Percentiles rank a stretch among this genome's conserved stretches.
Evolutionary conservation across 176 grass and related monocot genomes (phyloP).

Genomic region (Panicum miliaceum): DNA sequence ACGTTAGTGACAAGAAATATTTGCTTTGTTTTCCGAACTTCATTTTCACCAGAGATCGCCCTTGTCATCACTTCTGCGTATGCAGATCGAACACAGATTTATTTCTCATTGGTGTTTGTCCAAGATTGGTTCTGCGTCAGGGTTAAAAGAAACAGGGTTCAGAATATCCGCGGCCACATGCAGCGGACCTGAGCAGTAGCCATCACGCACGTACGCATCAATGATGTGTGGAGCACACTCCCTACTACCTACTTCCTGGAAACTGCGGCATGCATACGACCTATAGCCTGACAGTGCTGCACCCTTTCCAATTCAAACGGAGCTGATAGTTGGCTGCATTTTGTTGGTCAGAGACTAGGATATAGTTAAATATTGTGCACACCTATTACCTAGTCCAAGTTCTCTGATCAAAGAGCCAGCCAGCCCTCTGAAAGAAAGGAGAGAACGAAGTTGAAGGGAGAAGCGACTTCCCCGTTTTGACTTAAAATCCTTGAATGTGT

Average conservation of each 20-base stretch:
- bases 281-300: too few species aligned
- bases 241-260: conserved; percentile 7
- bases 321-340: not conserved
- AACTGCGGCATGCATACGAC: not conserved
- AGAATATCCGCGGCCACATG: not conserved
- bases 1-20: not conserved
- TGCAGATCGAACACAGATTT: not conserved
- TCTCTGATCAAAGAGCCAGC: not conserved
- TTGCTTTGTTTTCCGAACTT: not conserved
- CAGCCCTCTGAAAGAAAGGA: not conserved
- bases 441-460: not conserved
- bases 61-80: conserved; percentile 7
- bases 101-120: not conserved
- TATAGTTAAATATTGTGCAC: not conserved
- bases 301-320: not conserved
- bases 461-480: conserved; percentile 18
- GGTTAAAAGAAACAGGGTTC: not conserved
- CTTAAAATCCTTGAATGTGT: not conserved
- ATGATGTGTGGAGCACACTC: conserved; percentile 10
- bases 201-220: not conserved
- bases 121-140: not conserved
- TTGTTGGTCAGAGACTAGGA: conserved; percentile 13
- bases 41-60: not conserved
- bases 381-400: conserved; percentile 17
- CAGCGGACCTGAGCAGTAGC: not conserved